Base-by-base conservation (phyloP, 495 filamentous ascomycete genomes). In the Astrocystis sublimbata region DNA sequence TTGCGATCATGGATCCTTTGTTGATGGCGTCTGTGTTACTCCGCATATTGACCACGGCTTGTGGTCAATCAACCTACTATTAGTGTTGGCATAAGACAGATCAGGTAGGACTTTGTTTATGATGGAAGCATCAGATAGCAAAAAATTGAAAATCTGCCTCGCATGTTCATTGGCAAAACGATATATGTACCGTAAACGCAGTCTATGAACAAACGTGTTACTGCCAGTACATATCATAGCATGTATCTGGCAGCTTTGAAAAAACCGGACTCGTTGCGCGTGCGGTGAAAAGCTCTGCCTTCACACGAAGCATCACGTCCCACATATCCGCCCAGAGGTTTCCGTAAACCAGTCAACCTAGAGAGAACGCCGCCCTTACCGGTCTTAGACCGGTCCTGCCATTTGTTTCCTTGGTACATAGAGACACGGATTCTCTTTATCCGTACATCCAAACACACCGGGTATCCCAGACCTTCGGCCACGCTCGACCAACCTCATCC, bases 61-160 rank as follows among this genome's bases (percentile, higher is more conserved):
- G 30, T 21, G 4, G 3, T 33, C 9, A 24, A 0, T 28, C 41
- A 21, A 13, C n/a, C n/a, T n/a, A n/a, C n/a, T n/a, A n/a, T n/a
- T n/a, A n/a, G n/a, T n/a, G n/a, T 43, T 46, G 30, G 17, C n/a
- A 10, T 23, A 19, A 15, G 45, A 60, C 6, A 51, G 5, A 26
- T n/a, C 23, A 61, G 58, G 38, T 61, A 61, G 49, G 58, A 45
- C 3, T 41, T 30, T 36, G 23, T 46, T 45, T n/a, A 45, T 35
- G 6, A 28, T 12, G 17, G 26, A 19, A 21, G 38, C 4, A n/a
- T n/a, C n/a, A 35, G 10, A 46, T 58, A 43, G 23, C 23, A 26
- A 43, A 21, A 10, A 26, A 28, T 10, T 17, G 6, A 15, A 13
- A 52, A 8, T 23, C 33, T 54, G 26, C 28, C 12, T 54, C 3